Base-by-base conservation (phyloP, 2,329 filamentous ascomycete species). In the Paramyrothecium roridum region DNA sequence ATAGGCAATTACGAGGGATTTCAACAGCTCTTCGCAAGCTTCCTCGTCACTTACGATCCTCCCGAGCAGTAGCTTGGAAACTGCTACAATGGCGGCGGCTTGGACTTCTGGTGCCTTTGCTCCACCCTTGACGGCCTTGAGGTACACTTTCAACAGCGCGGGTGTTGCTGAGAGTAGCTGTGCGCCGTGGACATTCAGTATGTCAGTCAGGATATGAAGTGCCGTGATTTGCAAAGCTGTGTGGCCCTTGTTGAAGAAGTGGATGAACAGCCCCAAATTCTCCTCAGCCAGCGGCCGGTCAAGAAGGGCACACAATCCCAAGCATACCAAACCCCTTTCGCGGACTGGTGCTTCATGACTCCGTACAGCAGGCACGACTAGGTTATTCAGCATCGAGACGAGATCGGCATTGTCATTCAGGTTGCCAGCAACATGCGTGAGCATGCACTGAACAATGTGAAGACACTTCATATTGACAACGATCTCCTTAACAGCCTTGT, bases 401-500 rank as follows among this genome's bases (percentile, higher is more conserved):
- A 98, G 76, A 67, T 96, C 89, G 55, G 89, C 87, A 69, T 96
- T 96, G 62, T 93, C 84, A 72, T 97, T 92, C 40, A 98, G 79
- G 65, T 90, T 90, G 57, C 91, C 91, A 53, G 90, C 83, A 11
- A 99, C 91, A 67, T 98, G 96, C 68, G 96, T 87, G 52, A 99
- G 82, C 90, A 98, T 96, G 78, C 92, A 98, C 72, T 97, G 91
- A 23, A 96, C 93, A 62, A 99, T 97, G 68, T 97, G 90, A 58
- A 99, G 81, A 71, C 95, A 98, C 75, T 98, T 98, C 85, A 97
- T 93, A 77, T 98, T 98, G 70, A 98, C 89, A 78, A 97, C 87
- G 67, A 97, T 95, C 73, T 97, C 92, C 61, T 85, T 87, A 61
- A 97, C 85, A 1, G 90, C 91, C 75, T 93, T 96, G 49, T 83